Base-by-base conservation (phyloP, 805 yeast genomes). In the Yarrowia porcina region DNA sequence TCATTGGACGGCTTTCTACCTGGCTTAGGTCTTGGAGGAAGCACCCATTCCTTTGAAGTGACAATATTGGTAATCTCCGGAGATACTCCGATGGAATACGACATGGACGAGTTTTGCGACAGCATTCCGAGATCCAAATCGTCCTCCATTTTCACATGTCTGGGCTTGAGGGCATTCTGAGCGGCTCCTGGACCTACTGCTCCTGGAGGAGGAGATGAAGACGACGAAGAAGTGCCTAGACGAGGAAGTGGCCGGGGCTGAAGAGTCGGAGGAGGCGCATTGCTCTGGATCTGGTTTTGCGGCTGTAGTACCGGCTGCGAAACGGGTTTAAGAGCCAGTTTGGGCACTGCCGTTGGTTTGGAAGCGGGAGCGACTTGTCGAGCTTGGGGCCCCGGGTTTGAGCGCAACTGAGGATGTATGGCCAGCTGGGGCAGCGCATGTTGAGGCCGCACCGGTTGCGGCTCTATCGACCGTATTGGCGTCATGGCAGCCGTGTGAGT, bases 21-120 rank as follows among this genome's bases (percentile, higher is more conserved):
- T 0, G 89, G 88, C 67, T 85, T 83, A 27, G 89, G 89, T 68
- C 89, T 77, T n/a, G 89, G 89, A 6, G 89, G 90, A 20, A 85
- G 74, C 7, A 83, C 87, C 91, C 89, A 87, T 68, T 82, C 82
- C 67, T 84, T 84, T 52, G 88, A 84, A 1, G 89, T 84, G 28
- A 52, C 59, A 17, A 52, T 52, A 33, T 36, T 52, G 12, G 59
- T 52, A 32, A 52, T 52, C 12, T 52, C 59, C 44, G 59, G 59
- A 13, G 44, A 23, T 8, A 52, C 59, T 17, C 59, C 59, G 12
- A 52, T 35, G 25, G 59, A 36, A 35, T 52, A 52, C 25, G 59
- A 23, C 59, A 52, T 52, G 42, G 59, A 52, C 33, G 42, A 36
- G 59, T 52, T 52, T 18, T 33, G 59, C 44, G 59, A 12, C 32